Evolutionary conservation across 2,329 filamentous ascomycete genomes (phyloP), one percentile per base, ranked within the genome.

Genomic region (Lachnellula suecica): DNA sequence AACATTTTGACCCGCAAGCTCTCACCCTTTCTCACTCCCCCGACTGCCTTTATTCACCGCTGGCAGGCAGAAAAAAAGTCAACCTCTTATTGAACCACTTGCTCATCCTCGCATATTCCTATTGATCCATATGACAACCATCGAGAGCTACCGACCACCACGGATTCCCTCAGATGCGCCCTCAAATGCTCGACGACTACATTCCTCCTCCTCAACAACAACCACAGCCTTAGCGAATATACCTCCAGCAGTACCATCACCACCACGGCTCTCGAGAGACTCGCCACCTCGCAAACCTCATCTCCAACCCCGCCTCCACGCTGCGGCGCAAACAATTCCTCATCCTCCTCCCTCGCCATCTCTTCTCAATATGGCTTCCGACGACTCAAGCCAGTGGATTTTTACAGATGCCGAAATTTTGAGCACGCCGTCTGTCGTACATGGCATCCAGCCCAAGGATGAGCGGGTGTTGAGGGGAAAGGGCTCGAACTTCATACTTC

Each of bases 401-500:
- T 97, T 97, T 69, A 89, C 87, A 13, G 79, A 88, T 42, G 85
- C 90, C 44, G 94, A 99, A 72, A 80, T 96, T 23, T 74, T 83
- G 48, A 89, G 87, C 66, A 88, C 91, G 6, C 94, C 94, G 1
- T 94, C 90, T 47, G 85, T 95, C 53, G 72, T 91, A 13, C 89
- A 96, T 61, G 93, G 93, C 20, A 82, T 97, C 68, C 70, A 83
- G 8, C 79, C 85, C 3, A 82, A 85, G 25, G 86, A 94, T 66
- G 94, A 97, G 73, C 81, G 90, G 57, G 79, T 88, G 59, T 79
- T 89, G 53, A 84, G 94, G 51, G 87, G 89, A 55, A 97, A 97
- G 70, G 93, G 94, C 43, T 87, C 97, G 67, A 96, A 96, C 70
- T 99, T 99, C 72, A 96, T 99, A 64, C 87, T 91, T 58, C 92